A percentile compares a stretch with the other conserved stretches of the same genome.
These are phyloP conservation scores for Coffea humblotiana DNA, from an alignment of 305 asterid genomes.

Conservation along the genomic window DNA sequence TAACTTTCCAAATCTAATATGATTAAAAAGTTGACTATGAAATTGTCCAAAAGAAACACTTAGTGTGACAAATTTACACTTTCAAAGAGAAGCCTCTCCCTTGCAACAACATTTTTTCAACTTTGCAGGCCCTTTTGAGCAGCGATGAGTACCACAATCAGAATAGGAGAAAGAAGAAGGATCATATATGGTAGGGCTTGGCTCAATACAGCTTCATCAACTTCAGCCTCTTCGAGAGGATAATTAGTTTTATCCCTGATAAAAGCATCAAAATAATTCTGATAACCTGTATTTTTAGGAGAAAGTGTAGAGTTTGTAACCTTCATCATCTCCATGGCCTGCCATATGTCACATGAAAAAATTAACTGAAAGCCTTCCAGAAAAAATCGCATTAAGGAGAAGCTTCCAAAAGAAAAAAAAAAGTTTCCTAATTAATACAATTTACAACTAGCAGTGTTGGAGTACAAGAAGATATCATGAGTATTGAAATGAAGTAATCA, in stretches of 20 bases:
- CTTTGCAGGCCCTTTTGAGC: conserved; percentile 26
- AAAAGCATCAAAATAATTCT: conserved; percentile 79
- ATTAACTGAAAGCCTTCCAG: neutral
- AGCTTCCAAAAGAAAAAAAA: neutral
- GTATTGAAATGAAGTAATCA: too few relatives aligned
- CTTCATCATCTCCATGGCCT: conserved; percentile 98
- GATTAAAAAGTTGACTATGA: too few relatives aligned
- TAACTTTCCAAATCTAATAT: too few relatives aligned
- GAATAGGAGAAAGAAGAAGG: conserved; percentile 62
- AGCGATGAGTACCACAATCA: conserved; percentile 54
- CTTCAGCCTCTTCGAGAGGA: conserved; percentile 38
- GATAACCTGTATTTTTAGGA: conserved; percentile 46
- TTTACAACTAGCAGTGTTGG: too few relatives aligned
- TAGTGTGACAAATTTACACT: too few relatives aligned
- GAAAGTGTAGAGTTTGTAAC: conserved; percentile 37
- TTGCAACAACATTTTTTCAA: neutral
- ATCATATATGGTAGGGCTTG: conserved; percentile 61
- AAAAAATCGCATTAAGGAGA: neutral
- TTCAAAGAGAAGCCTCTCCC: neutral
- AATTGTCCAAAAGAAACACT: too few relatives aligned
- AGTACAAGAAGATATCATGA: too few relatives aligned
- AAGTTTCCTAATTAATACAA: too few relatives aligned
- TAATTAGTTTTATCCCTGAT: conserved; percentile 46
- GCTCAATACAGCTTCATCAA: conserved; percentile 47
- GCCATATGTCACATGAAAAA: conserved; percentile 23